phyloP scores from a whole-genome alignment of 2,329 filamentous ascomycete genomes.

The Xenoacremonium recifei region DNA sequence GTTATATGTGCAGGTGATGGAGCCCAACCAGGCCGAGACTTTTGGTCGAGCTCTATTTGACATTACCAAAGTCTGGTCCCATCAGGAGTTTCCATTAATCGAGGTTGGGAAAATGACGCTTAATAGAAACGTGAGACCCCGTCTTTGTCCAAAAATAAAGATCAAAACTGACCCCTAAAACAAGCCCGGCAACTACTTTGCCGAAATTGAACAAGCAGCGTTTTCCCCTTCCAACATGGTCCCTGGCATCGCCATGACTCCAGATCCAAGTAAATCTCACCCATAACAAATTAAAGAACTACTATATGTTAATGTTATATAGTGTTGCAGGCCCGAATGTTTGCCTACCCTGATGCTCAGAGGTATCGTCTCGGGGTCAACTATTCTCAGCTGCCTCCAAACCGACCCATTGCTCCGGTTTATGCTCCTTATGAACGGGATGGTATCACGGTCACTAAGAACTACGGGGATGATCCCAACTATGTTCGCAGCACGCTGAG shows the following conservation, averaged over 20 bases:
- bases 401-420: conserved; percentile 17
- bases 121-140: conserved; percentile 52
- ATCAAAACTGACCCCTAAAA: background rate
- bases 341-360: conserved; percentile 61
- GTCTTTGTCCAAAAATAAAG: rapidly evolving
- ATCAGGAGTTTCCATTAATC: conserved; percentile 59
- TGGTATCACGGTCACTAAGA: conserved; percentile 21
- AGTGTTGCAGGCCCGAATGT: conserved; percentile 58
- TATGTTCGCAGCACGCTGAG: no score
- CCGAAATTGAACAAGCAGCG: conserved; percentile 66
- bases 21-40: no score
- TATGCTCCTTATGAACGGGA: conserved; percentile 26
- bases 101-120: conserved; percentile 62
- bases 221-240: conserved; percentile 67
- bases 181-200: conserved; percentile 63
- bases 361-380: conserved; percentile 60
- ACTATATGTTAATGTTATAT: background rate
- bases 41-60: no score
- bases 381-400: conserved; percentile 45
- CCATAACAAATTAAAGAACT: background rate
- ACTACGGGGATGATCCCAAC: conserved; percentile 26
- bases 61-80: conserved; percentile 68
- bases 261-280: conserved; percentile 54
- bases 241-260: conserved; percentile 60
- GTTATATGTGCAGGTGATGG: no score